These are phyloP conservation scores for Coprinopsis sp. DNA, from an alignment of 768 basidiomycete genomes.

Conservation along the genomic window DNA sequence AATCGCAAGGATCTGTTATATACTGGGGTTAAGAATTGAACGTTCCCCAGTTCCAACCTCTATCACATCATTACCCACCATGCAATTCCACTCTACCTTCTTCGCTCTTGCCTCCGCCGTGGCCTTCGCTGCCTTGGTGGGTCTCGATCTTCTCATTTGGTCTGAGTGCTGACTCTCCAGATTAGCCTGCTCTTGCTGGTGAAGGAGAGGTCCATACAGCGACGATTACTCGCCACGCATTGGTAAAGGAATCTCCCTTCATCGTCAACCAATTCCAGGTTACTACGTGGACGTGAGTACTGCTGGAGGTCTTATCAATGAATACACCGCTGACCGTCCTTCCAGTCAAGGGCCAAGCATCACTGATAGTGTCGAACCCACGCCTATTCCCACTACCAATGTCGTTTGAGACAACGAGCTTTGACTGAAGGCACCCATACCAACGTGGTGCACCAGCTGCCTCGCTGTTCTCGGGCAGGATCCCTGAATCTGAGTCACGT, in stretches of 20 bases:
- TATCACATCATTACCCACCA: too few relatives aligned
- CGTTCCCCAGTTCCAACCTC: not conserved
- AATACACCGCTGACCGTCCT: not conserved
- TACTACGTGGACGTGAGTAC: conserved; percentile 15
- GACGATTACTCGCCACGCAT: conserved; percentile 15
- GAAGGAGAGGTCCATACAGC: conserved; percentile 18
- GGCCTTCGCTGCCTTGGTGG: not conserved
- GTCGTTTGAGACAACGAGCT: too few relatives aligned
- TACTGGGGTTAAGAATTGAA: too few relatives aligned
- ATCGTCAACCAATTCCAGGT: conserved; percentile 20
- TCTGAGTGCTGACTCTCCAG: not conserved
- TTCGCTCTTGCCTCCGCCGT: too few relatives aligned
- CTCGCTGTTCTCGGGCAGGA: too few relatives aligned
- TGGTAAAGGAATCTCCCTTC: conserved; percentile 19
- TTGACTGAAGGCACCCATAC: too few relatives aligned
- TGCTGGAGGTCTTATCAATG: not conserved
- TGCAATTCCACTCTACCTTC: too few relatives aligned
- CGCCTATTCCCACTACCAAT: conserved; percentile 3
- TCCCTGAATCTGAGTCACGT: too few relatives aligned
- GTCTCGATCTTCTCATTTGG: not conserved
- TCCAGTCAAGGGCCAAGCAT: conserved; percentile 7
- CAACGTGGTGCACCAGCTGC: too few relatives aligned
- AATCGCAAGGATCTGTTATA: too few relatives aligned
- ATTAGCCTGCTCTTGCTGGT: conserved; percentile 8
- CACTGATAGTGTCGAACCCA: conserved; percentile 1